phyloP scores from a whole-genome alignment of 345 rosid genomes.

The Barbarea vulgaris region DNA sequence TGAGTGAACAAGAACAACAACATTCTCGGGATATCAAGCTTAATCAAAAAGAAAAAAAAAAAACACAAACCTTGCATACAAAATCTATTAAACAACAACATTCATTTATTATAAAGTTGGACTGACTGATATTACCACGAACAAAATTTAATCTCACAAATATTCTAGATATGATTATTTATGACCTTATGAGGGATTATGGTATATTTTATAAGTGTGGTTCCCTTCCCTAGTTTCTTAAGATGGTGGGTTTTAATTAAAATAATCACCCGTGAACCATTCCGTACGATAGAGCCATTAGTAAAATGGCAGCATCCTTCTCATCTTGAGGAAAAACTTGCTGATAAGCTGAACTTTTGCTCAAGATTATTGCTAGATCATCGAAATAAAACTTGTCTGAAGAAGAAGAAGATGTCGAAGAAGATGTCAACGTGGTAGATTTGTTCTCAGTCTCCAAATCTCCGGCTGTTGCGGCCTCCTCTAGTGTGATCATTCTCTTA shows the following conservation, averaged over 20 bases:
- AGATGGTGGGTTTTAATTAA: background rate
- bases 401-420: conserved; percentile 17
- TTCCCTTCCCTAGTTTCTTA: background rate
- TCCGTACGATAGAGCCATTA: conserved; percentile 89
- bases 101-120: background rate
- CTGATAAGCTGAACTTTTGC: conserved; percentile 65
- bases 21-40: conserved; percentile 2
- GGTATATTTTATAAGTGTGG: conserved; percentile 1
- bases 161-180: background rate
- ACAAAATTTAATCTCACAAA: conserved; percentile 8
- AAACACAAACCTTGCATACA: background rate
- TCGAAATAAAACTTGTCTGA: conserved; percentile 54
- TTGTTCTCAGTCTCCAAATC: background rate
- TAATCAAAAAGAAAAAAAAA: background rate
- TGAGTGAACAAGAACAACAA: conserved; percentile 8
- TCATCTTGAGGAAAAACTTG: conserved; percentile 86
- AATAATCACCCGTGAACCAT: conserved; percentile 56
- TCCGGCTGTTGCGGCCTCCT: background rate
- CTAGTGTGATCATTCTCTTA: conserved; percentile 6
- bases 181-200: conserved; percentile 2
- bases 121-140: background rate
- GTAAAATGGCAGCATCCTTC: conserved; percentile 86
- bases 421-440: conserved; percentile 24
- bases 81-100: background rate
- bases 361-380: conserved; percentile 62